A percentile compares a stretch with the other conserved stretches of the same genome.
Evolutionary conservation across 2,329 filamentous ascomycete species (phyloP).

Genomic region (Pseudocercospora fuligena): DNA sequence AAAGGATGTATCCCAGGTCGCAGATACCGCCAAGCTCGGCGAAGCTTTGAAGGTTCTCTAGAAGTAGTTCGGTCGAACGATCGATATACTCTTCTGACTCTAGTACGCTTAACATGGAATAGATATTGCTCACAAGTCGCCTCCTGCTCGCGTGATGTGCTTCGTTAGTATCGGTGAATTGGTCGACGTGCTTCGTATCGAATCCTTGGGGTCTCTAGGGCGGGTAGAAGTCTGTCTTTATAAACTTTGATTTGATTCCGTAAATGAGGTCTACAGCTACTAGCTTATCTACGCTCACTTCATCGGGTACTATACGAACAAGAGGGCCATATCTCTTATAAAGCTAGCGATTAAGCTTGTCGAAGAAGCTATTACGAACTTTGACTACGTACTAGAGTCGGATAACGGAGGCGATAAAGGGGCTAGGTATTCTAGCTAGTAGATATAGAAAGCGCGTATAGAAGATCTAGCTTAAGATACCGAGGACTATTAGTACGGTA

Average conservation of each 20-base stretch:
- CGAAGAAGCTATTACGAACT: not conserved
- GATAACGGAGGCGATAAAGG: not conserved
- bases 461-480: not conserved
- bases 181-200: too few species aligned
- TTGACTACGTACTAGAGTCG: not conserved
- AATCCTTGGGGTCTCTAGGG: too few species aligned
- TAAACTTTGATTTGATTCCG: not conserved
- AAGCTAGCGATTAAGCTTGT: constrained; percentile 6
- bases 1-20: not conserved
- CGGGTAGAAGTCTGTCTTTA: not conserved
- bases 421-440: not conserved
- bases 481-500: too few species aligned
- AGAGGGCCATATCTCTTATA: constrained; percentile 72
- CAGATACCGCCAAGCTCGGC: not conserved
- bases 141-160: not conserved
- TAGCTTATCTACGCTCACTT: constrained; percentile 46
- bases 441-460: not conserved
- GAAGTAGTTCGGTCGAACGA: not conserved
- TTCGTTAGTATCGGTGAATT: not conserved
- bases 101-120: constrained; percentile 1
- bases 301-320: constrained; percentile 74
- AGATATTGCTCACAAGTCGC: constrained; percentile 8
- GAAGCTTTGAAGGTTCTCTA: not conserved
- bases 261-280: not conserved
- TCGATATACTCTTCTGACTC: constrained; percentile 3